Evolutionary conservation across 179 eudicot genomes (phyloP).

Genomic region (Patellifolia procumbens): DNA sequence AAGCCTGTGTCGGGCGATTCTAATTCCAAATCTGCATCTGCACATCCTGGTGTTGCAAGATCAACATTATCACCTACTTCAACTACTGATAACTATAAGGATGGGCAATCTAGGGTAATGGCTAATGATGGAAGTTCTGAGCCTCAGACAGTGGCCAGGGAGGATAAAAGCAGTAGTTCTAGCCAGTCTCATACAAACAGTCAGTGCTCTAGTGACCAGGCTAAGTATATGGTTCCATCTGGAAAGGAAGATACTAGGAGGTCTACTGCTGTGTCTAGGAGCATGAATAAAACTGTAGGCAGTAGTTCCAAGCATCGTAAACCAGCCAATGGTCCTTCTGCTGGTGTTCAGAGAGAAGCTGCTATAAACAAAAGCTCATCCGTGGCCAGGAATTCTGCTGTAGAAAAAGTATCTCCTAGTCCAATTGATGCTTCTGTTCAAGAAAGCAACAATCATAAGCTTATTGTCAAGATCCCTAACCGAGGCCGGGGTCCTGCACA

Average conservation of each 20-base stretch:
- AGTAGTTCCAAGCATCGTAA: conserved; percentile 54
- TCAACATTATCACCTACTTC: conserved; percentile 36
- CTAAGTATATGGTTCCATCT: conserved; percentile 33
- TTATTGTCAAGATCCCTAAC: conserved; percentile 74
- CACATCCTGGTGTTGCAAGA: conserved; percentile 35
- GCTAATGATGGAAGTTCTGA: conserved; percentile 41
- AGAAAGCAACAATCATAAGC: conserved; percentile 58
- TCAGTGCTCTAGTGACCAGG: conserved; percentile 70
- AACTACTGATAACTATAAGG: conserved; percentile 34
- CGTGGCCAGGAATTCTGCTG: conserved; percentile 34
- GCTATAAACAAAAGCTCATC: conserved; percentile 41
- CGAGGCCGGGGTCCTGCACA: conserved; percentile 71
- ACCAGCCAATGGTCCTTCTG: conserved; percentile 42
- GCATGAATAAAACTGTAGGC: conserved; percentile 50
- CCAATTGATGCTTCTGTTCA: conserved; percentile 40
- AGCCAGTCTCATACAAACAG: conserved; percentile 77
- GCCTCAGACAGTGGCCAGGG: conserved; percentile 51
- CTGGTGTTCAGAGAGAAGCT: conserved; percentile 50
- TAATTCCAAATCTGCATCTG: conserved; percentile 41
- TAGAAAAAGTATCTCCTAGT: conserved; percentile 51
- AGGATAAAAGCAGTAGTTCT: conserved; percentile 78
- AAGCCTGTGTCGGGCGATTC: conserved; percentile 50
- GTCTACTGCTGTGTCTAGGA: conserved; percentile 57
- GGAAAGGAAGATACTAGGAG: conserved; percentile 75
- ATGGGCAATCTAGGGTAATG: conserved; percentile 27